These are phyloP conservation scores for Hypoxylon fuscum DNA, from an alignment of 495 filamentous ascomycete species.

Conservation along the genomic window DNA sequence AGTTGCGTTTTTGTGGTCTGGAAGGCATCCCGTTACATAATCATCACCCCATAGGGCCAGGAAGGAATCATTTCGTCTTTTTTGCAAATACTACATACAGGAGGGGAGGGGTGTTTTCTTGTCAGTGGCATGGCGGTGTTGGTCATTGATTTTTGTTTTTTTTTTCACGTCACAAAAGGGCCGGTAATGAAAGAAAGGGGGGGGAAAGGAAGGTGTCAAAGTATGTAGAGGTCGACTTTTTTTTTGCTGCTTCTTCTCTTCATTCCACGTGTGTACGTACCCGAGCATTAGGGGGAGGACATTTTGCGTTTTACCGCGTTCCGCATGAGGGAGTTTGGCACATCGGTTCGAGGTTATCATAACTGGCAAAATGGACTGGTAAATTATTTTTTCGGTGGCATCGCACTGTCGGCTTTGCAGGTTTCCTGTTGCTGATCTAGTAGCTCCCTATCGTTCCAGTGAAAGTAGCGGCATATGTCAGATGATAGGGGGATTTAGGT, in stretches of 20 bases:
- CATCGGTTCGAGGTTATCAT: constrained; percentile 6
- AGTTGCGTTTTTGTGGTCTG: constrained; percentile 6
- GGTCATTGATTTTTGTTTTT: constrained; percentile 8
- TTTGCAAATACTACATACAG: constrained; percentile 9
- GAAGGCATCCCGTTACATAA: constrained; percentile 1
- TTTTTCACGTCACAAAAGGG: constrained; percentile 7
- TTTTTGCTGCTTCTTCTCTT: constrained; percentile 2
- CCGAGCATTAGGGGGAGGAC: constrained; percentile 26
- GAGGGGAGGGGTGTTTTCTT: constrained; percentile 22
- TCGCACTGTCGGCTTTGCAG: not conserved
- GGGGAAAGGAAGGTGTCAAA: constrained; percentile 3
- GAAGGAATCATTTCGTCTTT: not conserved
- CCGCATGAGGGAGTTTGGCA: constrained; percentile 42
- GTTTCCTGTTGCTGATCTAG: not conserved
- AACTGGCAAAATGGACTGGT: constrained; percentile 12
- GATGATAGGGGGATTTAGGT: no score
- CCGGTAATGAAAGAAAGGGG: constrained; percentile 27
- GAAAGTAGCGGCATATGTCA: no score
- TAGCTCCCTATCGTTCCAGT: no score
- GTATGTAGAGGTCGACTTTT: constrained; percentile 30
- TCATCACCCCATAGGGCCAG: not conserved
- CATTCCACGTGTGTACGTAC: not conserved
- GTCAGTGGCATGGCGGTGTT: constrained; percentile 28
- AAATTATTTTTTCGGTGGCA: not conserved
- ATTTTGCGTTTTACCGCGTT: not conserved